These are phyloP conservation scores for Prunus armeniaca DNA, from an alignment of 306 rosid species.

Conservation along the genomic window DNA sequence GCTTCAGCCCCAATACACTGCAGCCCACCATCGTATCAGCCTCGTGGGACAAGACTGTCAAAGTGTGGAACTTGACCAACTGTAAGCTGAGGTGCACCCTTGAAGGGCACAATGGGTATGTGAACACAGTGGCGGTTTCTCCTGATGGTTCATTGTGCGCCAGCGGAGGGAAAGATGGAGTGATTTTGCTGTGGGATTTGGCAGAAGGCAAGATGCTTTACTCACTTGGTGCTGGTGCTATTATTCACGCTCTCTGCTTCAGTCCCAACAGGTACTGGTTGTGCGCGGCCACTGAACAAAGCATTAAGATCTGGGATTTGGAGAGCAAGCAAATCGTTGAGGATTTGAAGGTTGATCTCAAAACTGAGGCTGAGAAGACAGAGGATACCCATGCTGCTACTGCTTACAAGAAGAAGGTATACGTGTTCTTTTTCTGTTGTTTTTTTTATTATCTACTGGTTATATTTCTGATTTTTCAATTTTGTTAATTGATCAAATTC, in stretches of 20 bases:
- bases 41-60: slow-evolving; percentile 63
- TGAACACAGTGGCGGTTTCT: slow-evolving; percentile 91
- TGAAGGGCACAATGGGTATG: slow-evolving; percentile 76
- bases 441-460: background rate
- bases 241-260: slow-evolving; percentile 82
- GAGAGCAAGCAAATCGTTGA: slow-evolving; percentile 95
- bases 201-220: slow-evolving; percentile 93
- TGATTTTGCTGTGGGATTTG: slow-evolving; percentile 87
- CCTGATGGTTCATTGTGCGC: slow-evolving; percentile 96
- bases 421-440: background rate
- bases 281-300: slow-evolving; percentile 88
- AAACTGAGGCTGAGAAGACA: slow-evolving; percentile 73
- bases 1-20: slow-evolving; percentile 68
- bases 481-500: background rate
- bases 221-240: slow-evolving; percentile 76
- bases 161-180: slow-evolving; percentile 93
- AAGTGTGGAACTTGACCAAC: slow-evolving; percentile 84
- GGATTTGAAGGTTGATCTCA: slow-evolving; percentile 88
- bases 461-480: background rate
- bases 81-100: slow-evolving; percentile 79
- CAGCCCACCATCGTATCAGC: slow-evolving; percentile 93
- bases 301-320: slow-evolving; percentile 99
- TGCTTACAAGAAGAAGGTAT: slow-evolving; percentile 76
- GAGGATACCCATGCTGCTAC: slow-evolving; percentile 48
- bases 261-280: slow-evolving; percentile 99